phyloP scores from a whole-genome alignment of 2,329 filamentous ascomycete genomes.

The Nothophaeocryptopus gaeumannii region DNA sequence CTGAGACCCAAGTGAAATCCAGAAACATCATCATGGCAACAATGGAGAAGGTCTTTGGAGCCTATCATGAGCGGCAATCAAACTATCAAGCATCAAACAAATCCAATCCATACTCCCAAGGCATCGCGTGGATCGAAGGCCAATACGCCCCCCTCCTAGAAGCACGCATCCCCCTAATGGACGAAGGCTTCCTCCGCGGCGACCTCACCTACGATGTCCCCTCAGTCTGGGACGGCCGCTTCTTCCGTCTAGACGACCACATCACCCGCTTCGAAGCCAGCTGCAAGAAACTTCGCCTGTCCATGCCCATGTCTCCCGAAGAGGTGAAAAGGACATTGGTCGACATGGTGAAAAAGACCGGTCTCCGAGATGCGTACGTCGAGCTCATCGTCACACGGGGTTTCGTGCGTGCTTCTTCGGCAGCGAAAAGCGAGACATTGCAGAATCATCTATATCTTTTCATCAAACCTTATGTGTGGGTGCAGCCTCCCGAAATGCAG shows the following conservation, averaged over 20 bases:
- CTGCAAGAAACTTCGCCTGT: constrained; percentile 48
- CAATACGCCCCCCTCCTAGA: constrained; percentile 44
- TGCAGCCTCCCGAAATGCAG: constrained; percentile 49
- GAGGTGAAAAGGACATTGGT: constrained; percentile 33
- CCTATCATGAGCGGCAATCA: constrained; percentile 35
- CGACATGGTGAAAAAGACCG: constrained; percentile 48
- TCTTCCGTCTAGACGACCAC: constrained; percentile 54
- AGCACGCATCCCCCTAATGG: constrained; percentile 50
- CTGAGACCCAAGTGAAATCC: not conserved
- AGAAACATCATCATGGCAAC: constrained; percentile 37
- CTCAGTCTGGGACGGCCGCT: constrained; percentile 52
- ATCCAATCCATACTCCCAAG: constrained; percentile 42
- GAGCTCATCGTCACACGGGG: constrained; percentile 53
- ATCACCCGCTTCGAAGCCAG: constrained; percentile 44
- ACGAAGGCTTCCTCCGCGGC: constrained; percentile 54
- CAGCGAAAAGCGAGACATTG: constrained; percentile 33
- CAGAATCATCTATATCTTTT: constrained; percentile 49
- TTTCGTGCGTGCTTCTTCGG: constrained; percentile 36
- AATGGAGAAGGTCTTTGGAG: constrained; percentile 45
- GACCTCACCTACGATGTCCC: constrained; percentile 55
- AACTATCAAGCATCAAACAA: constrained; percentile 32
- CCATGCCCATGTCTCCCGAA: constrained; percentile 42
- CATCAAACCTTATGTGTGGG: constrained; percentile 50
- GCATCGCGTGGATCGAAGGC: constrained; percentile 50
- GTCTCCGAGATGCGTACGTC: constrained; percentile 51